Conservation (phyloP, 2,329 filamentous ascomycete genomes). For the Trichoderma cornu-damae region DNA sequence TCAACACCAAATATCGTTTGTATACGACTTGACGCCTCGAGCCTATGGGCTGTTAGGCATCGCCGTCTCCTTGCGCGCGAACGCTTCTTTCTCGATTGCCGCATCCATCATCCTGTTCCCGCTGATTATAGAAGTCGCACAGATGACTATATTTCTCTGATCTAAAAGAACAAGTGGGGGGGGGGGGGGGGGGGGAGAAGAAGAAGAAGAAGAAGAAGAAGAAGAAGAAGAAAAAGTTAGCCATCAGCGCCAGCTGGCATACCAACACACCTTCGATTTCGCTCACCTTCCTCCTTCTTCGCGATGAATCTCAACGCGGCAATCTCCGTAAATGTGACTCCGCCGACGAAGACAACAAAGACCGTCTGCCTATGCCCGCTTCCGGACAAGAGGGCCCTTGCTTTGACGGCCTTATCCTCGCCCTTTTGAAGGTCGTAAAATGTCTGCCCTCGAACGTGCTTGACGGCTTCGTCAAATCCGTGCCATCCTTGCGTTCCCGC, state of each 20-base stretch:
- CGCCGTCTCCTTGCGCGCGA: slow-evolving; percentile 41
- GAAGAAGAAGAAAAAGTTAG: slow-evolving; percentile 19
- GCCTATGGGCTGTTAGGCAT: slow-evolving; percentile 20
- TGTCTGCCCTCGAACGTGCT: slow-evolving; percentile 79
- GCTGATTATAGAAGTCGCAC: slow-evolving; percentile 85
- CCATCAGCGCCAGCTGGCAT: not conserved
- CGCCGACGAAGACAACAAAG: slow-evolving; percentile 96
- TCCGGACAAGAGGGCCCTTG: slow-evolving; percentile 74
- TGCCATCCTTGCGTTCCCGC: slow-evolving; percentile 76
- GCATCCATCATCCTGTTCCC: slow-evolving; percentile 85
- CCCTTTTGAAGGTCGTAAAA: slow-evolving; percentile 91
- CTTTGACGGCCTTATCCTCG: slow-evolving; percentile 86
- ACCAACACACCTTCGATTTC: not conserved
- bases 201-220: too few species aligned
- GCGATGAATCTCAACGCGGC: slow-evolving; percentile 88
- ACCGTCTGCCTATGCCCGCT: slow-evolving; percentile 76
- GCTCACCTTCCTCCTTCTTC: slow-evolving; percentile 67
- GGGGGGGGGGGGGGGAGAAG: too few species aligned
- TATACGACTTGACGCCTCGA: slow-evolving; percentile 3
- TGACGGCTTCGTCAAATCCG: slow-evolving; percentile 87
- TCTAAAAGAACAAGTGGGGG: too few species aligned
- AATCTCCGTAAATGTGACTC: slow-evolving; percentile 93
- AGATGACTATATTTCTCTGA: slow-evolving; percentile 80
- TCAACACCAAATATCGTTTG: slow-evolving; percentile 16
- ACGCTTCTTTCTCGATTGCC: slow-evolving; percentile 68